A percentile compares a stretch with the other conserved stretches of the same genome.
phyloP scores from a whole-genome alignment of 108 stramenopile species.

The Nannochloropsis gaditana region DNA sequence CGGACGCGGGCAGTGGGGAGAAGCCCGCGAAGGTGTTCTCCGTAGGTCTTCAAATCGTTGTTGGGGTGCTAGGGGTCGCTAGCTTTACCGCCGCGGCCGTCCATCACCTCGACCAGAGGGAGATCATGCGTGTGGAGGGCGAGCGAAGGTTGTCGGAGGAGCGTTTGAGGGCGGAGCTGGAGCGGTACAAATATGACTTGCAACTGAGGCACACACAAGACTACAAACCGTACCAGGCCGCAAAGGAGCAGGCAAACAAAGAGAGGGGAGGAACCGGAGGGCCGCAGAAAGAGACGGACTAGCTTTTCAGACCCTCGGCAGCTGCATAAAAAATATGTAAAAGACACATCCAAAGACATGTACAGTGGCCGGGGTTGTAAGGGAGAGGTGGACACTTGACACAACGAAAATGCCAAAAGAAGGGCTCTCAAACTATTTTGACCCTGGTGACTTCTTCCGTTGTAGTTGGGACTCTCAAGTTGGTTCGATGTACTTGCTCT shows the following conservation, averaged over 20 bases:
- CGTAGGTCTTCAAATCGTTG: not conserved
- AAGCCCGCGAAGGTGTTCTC: not conserved
- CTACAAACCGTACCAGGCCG: no score
- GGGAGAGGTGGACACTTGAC: not conserved
- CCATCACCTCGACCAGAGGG: no score
- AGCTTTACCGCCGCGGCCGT: no score
- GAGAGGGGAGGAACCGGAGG: conserved; percentile 10
- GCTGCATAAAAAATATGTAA: not conserved
- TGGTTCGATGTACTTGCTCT: no score
- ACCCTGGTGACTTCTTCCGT: no score
- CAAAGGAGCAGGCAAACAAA: not conserved
- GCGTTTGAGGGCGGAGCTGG: no score
- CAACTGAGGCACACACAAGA: no score
- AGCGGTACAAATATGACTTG: no score
- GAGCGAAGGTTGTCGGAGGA: no score
- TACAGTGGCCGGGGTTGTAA: not conserved
- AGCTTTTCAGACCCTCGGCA: not conserved
- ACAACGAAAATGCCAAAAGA: not conserved
- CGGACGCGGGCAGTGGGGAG: not conserved
- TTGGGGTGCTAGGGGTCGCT: not conserved
- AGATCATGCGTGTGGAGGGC: no score
- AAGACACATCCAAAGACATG: conserved; percentile 6
- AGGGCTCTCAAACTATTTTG: not conserved
- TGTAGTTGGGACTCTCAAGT: no score
- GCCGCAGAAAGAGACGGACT: conserved; percentile 3